Evolutionary conservation across 2,329 filamentous ascomycete species (phyloP).

Genomic region (Penicillium sp.): DNA sequence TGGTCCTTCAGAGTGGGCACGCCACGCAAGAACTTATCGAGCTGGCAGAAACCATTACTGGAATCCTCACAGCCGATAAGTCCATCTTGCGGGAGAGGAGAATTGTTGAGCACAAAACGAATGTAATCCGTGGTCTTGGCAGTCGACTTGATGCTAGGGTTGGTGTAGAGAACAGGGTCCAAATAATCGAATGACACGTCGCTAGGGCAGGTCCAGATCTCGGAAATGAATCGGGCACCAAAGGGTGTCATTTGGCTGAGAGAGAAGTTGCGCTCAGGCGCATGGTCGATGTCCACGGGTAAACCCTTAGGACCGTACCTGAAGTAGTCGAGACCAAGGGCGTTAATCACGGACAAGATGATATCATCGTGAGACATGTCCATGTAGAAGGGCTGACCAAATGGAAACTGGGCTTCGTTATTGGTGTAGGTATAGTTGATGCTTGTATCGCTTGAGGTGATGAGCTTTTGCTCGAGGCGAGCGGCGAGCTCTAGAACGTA

Average conservation of each 20-base stretch:
- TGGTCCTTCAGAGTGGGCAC: conserved; percentile 24
- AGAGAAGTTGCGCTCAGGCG: conserved; percentile 49
- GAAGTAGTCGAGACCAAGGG: conserved; percentile 56
- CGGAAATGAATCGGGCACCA: conserved; percentile 54
- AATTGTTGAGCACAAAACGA: conserved; percentile 32
- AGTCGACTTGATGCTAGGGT: conserved; percentile 22
- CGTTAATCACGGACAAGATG: conserved; percentile 50
- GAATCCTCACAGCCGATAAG: conserved; percentile 25
- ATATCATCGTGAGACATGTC: conserved; percentile 56
- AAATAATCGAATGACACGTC: conserved; percentile 24
- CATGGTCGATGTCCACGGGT: conserved; percentile 30
- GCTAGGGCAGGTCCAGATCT: conserved; percentile 52
- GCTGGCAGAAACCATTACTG: conserved; percentile 30
- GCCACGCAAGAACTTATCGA: conserved; percentile 26
- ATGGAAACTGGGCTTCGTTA: conserved; percentile 48
- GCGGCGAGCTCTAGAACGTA: conserved; percentile 54
- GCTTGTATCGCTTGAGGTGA: conserved; percentile 49
- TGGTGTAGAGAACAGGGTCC: conserved; percentile 35
- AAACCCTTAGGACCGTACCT: conserved; percentile 28
- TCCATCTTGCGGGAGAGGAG: conserved; percentile 29
- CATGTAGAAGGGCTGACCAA: conserved; percentile 50
- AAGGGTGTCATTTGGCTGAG: conserved; percentile 55
- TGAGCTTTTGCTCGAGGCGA: conserved; percentile 48
- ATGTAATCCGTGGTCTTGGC: conserved; percentile 24
- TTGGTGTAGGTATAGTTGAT: conserved; percentile 51